Evolutionary conservation across 176 grass and related monocot species (phyloP).

Genomic region (Thalia dealbata): DNA sequence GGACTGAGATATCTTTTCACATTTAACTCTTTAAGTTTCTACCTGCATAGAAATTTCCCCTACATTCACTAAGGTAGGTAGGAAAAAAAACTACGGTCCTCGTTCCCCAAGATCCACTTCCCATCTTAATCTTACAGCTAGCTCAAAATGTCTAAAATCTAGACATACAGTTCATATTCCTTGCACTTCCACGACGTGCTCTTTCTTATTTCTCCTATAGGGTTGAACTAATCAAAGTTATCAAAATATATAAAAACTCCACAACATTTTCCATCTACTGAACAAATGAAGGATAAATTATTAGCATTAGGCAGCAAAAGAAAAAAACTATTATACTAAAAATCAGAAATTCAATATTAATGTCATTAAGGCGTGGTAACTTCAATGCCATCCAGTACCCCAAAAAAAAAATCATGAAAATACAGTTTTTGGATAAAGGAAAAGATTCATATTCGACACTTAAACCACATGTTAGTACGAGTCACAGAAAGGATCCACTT

Average conservation of each 20-base stretch:
- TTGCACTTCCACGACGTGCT: not conserved
- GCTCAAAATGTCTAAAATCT: not conserved
- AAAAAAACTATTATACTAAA: too few species aligned
- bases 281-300: not conserved
- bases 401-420: not conserved
- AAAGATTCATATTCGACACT: too few species aligned
- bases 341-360: too few species aligned
- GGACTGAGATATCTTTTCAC: too few species aligned
- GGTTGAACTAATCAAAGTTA: not conserved
- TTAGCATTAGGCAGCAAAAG: not conserved
- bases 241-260: not conserved
- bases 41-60: too few species aligned
- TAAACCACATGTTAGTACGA: too few species aligned
- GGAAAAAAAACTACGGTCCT: too few species aligned
- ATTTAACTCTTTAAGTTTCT: too few species aligned
- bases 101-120: not conserved
- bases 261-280: not conserved
- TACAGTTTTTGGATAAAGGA: not conserved
- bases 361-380: not conserved
- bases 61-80: too few species aligned
- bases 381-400: not conserved
- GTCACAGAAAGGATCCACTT: too few species aligned
- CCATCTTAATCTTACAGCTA: not conserved
- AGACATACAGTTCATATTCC: not conserved
- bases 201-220: too few species aligned